These are phyloP conservation scores for Silybum marianum DNA, from an alignment of 129 eudicot genomes.

Conservation along the genomic window DNA sequence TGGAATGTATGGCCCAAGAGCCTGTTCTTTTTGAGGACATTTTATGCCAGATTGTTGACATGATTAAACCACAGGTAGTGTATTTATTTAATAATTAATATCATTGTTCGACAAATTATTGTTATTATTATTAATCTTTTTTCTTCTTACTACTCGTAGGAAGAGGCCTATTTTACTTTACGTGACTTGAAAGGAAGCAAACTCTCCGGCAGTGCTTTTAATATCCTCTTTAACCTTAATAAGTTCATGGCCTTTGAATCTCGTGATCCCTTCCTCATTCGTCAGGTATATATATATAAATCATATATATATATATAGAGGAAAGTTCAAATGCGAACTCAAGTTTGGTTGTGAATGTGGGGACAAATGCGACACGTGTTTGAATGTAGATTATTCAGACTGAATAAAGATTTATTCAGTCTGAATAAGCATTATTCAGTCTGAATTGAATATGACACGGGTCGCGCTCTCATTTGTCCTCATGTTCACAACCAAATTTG, in stretches of 20 bases:
- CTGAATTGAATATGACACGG: too few species aligned
- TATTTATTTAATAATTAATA: neutral
- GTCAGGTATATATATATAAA: conserved; percentile 40
- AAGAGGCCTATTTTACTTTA: conserved; percentile 49
- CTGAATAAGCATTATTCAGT: too few species aligned
- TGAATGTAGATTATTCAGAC: too few species aligned
- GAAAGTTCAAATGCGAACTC: too few species aligned
- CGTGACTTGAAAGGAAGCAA: conserved; percentile 63
- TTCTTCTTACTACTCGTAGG: conserved; percentile 28
- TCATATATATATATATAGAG: neutral
- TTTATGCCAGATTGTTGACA: conserved; percentile 61
- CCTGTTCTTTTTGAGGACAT: conserved; percentile 64
- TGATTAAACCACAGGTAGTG: conserved; percentile 57
- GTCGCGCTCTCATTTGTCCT: too few species aligned
- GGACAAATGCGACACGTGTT: too few species aligned
- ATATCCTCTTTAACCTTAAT: conserved; percentile 62
- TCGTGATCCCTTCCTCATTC: conserved; percentile 75
- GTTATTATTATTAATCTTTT: neutral
- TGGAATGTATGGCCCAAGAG: conserved; percentile 75
- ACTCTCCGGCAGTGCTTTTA: conserved; percentile 65
- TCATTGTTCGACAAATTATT: neutral
- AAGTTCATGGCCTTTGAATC: conserved; percentile 79
- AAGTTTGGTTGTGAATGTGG: too few species aligned
- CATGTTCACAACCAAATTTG: too few species aligned
- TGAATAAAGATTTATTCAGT: too few species aligned